A percentile compares a stretch with the other conserved stretches of the same genome.
Evolutionary conservation across 202 grass and related monocot genomes (phyloP).

Genomic region (Tripidium arundinaceum): DNA sequence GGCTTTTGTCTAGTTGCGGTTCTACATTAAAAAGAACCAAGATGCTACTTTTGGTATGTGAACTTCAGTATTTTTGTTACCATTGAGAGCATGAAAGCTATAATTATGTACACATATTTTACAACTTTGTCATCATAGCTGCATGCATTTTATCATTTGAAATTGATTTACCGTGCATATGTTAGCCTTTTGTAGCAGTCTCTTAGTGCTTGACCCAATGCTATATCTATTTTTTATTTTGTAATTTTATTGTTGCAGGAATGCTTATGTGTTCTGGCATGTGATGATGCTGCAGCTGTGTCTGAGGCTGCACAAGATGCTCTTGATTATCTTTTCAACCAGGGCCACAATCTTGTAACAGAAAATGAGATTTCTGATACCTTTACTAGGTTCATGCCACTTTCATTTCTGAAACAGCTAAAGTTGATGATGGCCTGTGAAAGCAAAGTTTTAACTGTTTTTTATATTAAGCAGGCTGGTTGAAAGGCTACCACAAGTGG

Average conservation of each 20-base stretch:
- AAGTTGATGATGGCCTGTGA: constrained; percentile 17
- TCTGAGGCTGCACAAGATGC: constrained; percentile 74
- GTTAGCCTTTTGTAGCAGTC: background rate
- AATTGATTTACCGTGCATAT: constrained; percentile 27
- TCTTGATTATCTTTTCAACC: constrained; percentile 64
- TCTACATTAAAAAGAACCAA: constrained; percentile 69
- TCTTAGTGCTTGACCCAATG: constrained; percentile 1
- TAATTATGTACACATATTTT: too few species aligned
- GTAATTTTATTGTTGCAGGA: constrained; percentile 61
- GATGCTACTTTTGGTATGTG: constrained; percentile 66
- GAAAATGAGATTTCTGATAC: constrained; percentile 81
- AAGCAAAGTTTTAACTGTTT: constrained; percentile 36
- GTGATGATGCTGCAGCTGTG: constrained; percentile 58
- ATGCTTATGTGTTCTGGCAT: constrained; percentile 78
- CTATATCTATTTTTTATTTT: constrained; percentile 26
- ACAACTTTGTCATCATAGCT: background rate
- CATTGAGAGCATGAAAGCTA: background rate
- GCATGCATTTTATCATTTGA: constrained; percentile 12
- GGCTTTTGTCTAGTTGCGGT: constrained; percentile 66
- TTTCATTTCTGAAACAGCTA: constrained; percentile 27
- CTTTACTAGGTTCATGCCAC: constrained; percentile 66
- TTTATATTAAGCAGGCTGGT: constrained; percentile 62
- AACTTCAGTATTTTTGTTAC: constrained; percentile 6
- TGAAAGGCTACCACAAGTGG: constrained; percentile 64
- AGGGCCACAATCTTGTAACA: constrained; percentile 51